A percentile compares a stretch with the other conserved stretches of the same genome.
phyloP scores from a whole-genome alignment of 768 basidiomycete species.

The Pisolithus tinctorius region DNA sequence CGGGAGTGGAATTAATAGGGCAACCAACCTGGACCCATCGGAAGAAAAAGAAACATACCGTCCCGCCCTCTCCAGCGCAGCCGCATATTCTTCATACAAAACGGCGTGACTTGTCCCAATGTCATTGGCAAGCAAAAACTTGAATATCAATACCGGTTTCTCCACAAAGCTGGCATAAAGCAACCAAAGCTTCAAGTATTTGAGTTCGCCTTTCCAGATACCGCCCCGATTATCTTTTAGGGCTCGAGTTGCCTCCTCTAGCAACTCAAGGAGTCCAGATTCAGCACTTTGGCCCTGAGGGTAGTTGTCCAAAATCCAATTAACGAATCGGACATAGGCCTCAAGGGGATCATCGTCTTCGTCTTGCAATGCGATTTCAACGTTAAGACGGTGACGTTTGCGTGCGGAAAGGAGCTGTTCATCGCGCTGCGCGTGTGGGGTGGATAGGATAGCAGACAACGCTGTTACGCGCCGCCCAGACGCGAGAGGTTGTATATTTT shows the following conservation, averaged over 20 bases:
- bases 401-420: constrained; percentile 59
- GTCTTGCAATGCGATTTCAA: constrained; percentile 59
- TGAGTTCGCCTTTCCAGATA: constrained; percentile 69
- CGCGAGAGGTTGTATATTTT: constrained; percentile 80
- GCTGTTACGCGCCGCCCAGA: constrained; percentile 75
- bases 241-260: constrained; percentile 87
- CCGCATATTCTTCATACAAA: constrained; percentile 90
- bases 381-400: constrained; percentile 62
- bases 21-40: constrained; percentile 23
- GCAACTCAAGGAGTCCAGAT: constrained; percentile 83
- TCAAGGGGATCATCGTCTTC: constrained; percentile 84
- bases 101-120: constrained; percentile 77
- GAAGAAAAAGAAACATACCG: constrained; percentile 44
- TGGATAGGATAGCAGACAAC: constrained; percentile 64
- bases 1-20: background rate
- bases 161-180: constrained; percentile 92
- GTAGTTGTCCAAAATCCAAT: constrained; percentile 93
- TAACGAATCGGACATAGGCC: constrained; percentile 77
- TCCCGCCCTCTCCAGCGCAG: constrained; percentile 73
- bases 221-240: constrained; percentile 73
- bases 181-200: constrained; percentile 92
- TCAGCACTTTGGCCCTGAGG: constrained; percentile 87
- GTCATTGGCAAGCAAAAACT: constrained; percentile 85
- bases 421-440: constrained; percentile 73
- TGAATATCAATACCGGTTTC: constrained; percentile 80